These are phyloP conservation scores for Mitragyna speciosa DNA, from an alignment of 257 asterid species.

Conservation along the genomic window DNA sequence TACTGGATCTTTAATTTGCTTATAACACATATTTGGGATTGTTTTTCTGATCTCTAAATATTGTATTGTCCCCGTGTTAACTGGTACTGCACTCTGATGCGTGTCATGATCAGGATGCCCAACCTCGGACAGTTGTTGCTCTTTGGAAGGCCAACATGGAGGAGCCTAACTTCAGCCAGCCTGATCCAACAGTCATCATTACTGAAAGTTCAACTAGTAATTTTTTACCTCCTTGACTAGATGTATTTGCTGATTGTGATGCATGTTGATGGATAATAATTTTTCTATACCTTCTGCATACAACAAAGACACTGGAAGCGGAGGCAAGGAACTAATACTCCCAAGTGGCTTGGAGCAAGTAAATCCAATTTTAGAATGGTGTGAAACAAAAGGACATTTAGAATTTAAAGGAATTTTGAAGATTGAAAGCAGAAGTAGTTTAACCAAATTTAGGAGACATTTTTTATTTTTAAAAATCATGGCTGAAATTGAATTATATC, in stretches of 20 bases:
- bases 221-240: slow-evolving; percentile 19
- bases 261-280: slow-evolving; percentile 30
- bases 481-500: neutral
- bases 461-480: too few relatives aligned
- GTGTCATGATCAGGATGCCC: slow-evolving; percentile 66
- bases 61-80: neutral
- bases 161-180: slow-evolving; percentile 71
- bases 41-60: neutral
- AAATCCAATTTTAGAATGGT: slow-evolving; percentile 38
- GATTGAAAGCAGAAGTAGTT: neutral
- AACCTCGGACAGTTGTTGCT: slow-evolving; percentile 74
- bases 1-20: neutral
- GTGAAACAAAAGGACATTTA: slow-evolving; percentile 10
- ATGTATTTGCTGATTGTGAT: neutral
- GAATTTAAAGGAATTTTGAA: slow-evolving; percentile 8
- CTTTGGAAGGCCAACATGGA: slow-evolving; percentile 94
- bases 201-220: slow-evolving; percentile 69
- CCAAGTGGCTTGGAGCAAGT: slow-evolving; percentile 82
- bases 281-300: slow-evolving; percentile 52
- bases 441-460: neutral
- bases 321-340: slow-evolving; percentile 62
- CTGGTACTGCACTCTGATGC: neutral
- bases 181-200: slow-evolving; percentile 69
- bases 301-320: slow-evolving; percentile 81
- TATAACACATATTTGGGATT: neutral